A percentile compares a stretch with the other conserved stretches of the same genome.
Evolutionary conservation across 106 monocot genomes (phyloP).

Genomic region (Alisma plantagoaquatica): DNA sequence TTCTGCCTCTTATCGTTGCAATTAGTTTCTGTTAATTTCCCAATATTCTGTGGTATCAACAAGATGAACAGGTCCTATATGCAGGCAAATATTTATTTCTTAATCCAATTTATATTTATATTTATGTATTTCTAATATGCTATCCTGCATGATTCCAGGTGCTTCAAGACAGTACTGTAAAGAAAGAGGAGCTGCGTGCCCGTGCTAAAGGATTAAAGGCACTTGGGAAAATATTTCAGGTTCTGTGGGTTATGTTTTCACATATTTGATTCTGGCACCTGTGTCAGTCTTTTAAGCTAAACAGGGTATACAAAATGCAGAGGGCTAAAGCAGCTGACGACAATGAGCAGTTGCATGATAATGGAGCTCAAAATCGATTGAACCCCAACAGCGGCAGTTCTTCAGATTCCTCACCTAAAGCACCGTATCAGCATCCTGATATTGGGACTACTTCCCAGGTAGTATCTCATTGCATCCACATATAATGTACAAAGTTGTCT

Average conservation of each 20-base stretch:
- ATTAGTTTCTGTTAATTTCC: no score
- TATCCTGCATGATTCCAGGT: conserved; percentile 35
- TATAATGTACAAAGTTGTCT: background rate
- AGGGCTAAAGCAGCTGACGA: conserved; percentile 29
- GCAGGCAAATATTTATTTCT: no score
- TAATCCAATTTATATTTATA: background rate
- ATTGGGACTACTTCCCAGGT: conserved; percentile 38
- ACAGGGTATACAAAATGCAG: conserved; percentile 23
- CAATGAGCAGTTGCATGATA: conserved; percentile 20
- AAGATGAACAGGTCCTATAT: no score
- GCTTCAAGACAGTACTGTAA: conserved; percentile 64
- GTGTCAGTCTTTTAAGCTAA: background rate
- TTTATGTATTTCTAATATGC: no score
- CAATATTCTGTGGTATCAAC: no score
- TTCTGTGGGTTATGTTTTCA: conserved; percentile 4
- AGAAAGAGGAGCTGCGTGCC: conserved; percentile 82
- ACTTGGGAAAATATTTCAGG: conserved; percentile 96
- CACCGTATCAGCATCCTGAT: conserved; percentile 21
- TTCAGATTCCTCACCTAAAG: conserved; percentile 54
- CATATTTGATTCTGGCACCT: background rate
- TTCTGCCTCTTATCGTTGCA: no score
- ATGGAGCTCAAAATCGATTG: conserved; percentile 35
- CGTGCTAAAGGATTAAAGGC: conserved; percentile 92
- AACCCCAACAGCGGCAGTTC: conserved; percentile 33
- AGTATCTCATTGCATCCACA: background rate